A percentile compares a stretch with the other conserved stretches of the same genome.
Evolutionary conservation across 108 stramenopile species (phyloP).

Genomic region (Asterionellopsis glacialis): DNA sequence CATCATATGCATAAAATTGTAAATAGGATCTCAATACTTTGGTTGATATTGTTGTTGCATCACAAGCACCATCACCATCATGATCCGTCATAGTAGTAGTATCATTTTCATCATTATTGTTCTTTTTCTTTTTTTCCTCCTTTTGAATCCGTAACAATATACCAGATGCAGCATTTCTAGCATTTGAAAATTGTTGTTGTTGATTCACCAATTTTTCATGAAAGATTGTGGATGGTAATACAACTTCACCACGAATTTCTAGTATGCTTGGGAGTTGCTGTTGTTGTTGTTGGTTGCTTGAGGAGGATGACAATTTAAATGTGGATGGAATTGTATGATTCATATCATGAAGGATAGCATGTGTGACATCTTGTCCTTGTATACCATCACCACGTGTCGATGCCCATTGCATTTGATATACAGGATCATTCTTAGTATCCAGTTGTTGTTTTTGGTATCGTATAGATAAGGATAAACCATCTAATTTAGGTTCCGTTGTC

Average conservation of each 20-base stretch:
- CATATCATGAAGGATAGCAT: constrained; percentile 20
- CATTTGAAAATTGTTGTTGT: constrained; percentile 61
- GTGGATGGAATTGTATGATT: constrained; percentile 8
- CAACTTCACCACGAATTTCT: constrained; percentile 92
- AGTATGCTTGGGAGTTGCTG: constrained; percentile 17
- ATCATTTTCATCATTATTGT: too few relatives aligned
- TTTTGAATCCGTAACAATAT: constrained; percentile 76
- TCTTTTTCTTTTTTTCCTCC: constrained; percentile 12
- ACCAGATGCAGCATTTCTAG: constrained; percentile 92
- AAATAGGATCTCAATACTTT: constrained; percentile 12
- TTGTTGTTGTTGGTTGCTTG: not conserved
- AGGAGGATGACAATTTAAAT: constrained; percentile 10
- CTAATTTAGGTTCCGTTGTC: constrained; percentile 91
- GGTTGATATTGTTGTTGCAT: too few relatives aligned
- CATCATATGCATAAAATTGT: constrained; percentile 87
- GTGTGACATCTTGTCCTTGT: constrained; percentile 77
- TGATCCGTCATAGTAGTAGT: too few relatives aligned
- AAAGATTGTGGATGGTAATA: constrained; percentile 58
- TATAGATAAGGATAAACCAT: constrained; percentile 85
- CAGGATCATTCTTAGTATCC: too few relatives aligned
- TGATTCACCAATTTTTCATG: constrained; percentile 4
- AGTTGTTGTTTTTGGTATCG: constrained; percentile 47
- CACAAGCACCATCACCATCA: too few relatives aligned
- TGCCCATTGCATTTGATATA: constrained; percentile 55
- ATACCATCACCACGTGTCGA: constrained; percentile 90